phyloP scores from a whole-genome alignment of 805 yeast species.

The Nakazawaea ishiwadae region DNA sequence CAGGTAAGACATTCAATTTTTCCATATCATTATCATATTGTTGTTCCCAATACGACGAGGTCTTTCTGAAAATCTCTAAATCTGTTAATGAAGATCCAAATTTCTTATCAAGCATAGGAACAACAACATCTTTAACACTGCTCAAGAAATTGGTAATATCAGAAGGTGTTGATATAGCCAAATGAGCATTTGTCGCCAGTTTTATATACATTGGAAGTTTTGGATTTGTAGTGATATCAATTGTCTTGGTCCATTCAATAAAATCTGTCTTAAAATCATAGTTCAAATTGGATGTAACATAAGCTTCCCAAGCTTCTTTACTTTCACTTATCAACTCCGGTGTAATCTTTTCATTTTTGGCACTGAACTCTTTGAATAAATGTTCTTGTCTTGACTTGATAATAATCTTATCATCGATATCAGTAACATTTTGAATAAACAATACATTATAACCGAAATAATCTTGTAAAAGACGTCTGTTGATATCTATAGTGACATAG shows the following conservation, averaged over 20 bases:
- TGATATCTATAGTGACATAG: constrained; percentile 90
- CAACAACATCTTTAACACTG: constrained; percentile 68
- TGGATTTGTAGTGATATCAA: constrained; percentile 59
- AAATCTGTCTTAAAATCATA: constrained; percentile 29
- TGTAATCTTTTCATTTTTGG: constrained; percentile 25
- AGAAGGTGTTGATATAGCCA: constrained; percentile 33
- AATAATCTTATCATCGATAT: constrained; percentile 95
- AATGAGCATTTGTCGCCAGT: constrained; percentile 51
- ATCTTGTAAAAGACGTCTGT: constrained; percentile 82
- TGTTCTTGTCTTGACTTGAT: constrained; percentile 88
- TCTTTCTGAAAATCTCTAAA: constrained; percentile 72
- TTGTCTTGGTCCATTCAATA: constrained; percentile 42
- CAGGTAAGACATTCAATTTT: constrained; percentile 75
- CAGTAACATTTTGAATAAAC: constrained; percentile 97
- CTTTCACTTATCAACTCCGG: constrained; percentile 34
- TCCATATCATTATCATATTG: constrained; percentile 85
- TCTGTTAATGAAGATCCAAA: constrained; percentile 77
- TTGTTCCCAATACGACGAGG: constrained; percentile 88
- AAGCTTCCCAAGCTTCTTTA: constrained; percentile 39
- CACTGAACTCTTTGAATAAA: constrained; percentile 60
- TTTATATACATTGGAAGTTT: constrained; percentile 81
- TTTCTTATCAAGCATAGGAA: constrained; percentile 66
- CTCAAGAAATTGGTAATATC: constrained; percentile 36
- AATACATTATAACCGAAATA: constrained; percentile 86
- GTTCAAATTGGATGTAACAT: constrained; percentile 51